A percentile compares a stretch with the other conserved stretches of the same genome.
Conservation (phyloP, 208 protist species). For the Crithidia thermophila region DNA sequence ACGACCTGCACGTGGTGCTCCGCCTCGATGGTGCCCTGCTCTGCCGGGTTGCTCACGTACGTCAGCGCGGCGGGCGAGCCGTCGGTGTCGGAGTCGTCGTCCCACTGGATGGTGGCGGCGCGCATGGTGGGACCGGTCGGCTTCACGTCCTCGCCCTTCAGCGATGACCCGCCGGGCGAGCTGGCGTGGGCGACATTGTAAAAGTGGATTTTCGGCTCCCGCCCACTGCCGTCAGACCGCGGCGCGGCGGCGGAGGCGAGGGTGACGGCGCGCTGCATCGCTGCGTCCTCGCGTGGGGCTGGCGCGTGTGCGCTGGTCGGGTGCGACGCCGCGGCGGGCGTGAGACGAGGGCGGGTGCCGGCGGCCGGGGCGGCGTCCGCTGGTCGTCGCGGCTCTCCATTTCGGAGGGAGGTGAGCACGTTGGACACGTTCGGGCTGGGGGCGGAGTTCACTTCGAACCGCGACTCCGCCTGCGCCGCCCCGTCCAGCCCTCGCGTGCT, state of each 20-base stretch:
- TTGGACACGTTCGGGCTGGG: too few relatives aligned
- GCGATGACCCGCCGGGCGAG: background rate
- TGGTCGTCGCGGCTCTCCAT: too few relatives aligned
- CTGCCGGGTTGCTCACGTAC: background rate
- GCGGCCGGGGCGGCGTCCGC: too few relatives aligned
- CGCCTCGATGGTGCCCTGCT: background rate
- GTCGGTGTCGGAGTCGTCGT: constrained; percentile 12
- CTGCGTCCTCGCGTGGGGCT: background rate
- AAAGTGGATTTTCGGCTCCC: background rate
- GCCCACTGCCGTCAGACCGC: background rate
- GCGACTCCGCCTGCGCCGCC: too few relatives aligned
- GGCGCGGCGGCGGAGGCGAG: background rate
- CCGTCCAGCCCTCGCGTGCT: too few relatives aligned
- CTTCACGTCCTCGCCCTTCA: background rate
- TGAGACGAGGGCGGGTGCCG: too few relatives aligned
- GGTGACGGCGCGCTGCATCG: background rate
- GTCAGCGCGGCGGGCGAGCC: constrained; percentile 14
- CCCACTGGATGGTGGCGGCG: constrained; percentile 6
- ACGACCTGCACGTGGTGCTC: constrained; percentile 23
- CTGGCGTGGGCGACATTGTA: constrained; percentile 5
- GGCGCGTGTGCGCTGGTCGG: too few relatives aligned
- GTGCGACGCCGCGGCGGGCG: too few relatives aligned
- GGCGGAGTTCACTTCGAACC: too few relatives aligned
- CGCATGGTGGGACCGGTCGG: background rate
- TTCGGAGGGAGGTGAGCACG: too few relatives aligned